Base-by-base conservation (phyloP, 768 basidiomycete species). In the Suillus lakei region DNA sequence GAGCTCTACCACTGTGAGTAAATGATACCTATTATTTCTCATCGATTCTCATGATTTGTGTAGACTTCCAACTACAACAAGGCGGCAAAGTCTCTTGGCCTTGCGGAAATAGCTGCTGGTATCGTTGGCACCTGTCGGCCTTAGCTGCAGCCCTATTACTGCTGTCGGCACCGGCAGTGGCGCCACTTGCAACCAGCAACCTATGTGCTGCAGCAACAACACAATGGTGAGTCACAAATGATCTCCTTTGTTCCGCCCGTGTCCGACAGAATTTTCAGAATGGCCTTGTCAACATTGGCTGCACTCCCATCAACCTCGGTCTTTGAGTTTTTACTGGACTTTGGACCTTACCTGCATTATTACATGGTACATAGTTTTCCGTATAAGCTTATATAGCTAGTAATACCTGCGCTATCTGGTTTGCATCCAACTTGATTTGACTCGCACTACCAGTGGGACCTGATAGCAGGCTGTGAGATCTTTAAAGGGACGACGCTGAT, bases 241-340 rank as follows among this genome's bases (percentile, higher is more conserved):
- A 53, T 39, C 4, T n/a, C 28, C 18, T 34, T 2, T 1, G n/a
- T 46, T 50, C 23, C 6, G 13, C 23, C 12, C 13, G 23, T 39
- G 12, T 50, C n/a, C n/a, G 50, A 50, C 23, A 15, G 44, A n/a
- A 26, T 18, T 53, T 51, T 54, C 36, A 77, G 69, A 54, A 60
- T 4, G 76, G 76, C 56, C 30, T 76, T 51, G 53, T 77, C 26
- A 76, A 76, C 56, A 26, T 76, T 56, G 71, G 71, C 55, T 76
- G 74, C 50, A 66, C 56, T 23, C 67, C 75, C 12, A 53, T 69
- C 38, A 53, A 62, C 18, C 12, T 70, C 16, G 2, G 16, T 23
- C 9, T 16, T 50, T 30, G 68, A 53, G 38, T 58, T 53, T 15
- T 54, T 13, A 43, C 48, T 58, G 53, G 56, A 30, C 51, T 46